Base-by-base conservation (phyloP, 345 rosid genomes). In the Euphorbia lathyris region DNA sequence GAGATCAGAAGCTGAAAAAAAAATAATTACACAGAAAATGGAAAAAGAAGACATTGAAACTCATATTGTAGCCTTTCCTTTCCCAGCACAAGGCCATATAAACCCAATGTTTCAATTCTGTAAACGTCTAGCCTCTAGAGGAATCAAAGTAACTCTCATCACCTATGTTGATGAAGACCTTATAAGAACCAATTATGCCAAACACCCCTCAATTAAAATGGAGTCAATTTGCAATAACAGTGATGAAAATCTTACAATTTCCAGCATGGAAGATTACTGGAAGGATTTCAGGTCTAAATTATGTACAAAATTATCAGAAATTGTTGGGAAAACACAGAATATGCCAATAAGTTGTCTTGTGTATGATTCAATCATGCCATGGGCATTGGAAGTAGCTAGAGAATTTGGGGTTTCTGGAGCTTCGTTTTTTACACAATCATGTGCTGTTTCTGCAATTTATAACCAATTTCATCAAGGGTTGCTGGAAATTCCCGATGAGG, bases 311-410 rank as follows among this genome's bases (percentile, higher is more conserved):
- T 61, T 85, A 30, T 72, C 79, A 9, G 57, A 77, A 75, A 42
- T 86, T 40, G 71, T 83, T 8, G 27, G 14, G 2, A 67, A 66
- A 14, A 70, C 73, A 47, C 75, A 34, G 11, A 32, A 23, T 12
- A 70, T 78, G 0, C 66, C 69, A 4, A 63, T 79, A 19, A 78
- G 30, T 9, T 77, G 78, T 13, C 63, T 87, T 0, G 60, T 87
- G 0, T 87, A 85, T 4, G 92, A 87, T 52, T 77, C 89, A 0
- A 30, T 57, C 34, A 65, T 82, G 66, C 87, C 89, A 0, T 85
- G 92, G 92, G 81, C 73, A 30, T 66, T 85, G 55, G 83, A 79
- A n/a, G 36, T 80, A 62, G 92, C 89, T 2, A 78, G 70, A 34
- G 32, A 20, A 4, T 57, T 48, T 8, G 92, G 87, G 9, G 8